phyloP scores from a whole-genome alignment of 1,284 basidiomycete genomes.

The Rhodotorula sp. region DNA sequence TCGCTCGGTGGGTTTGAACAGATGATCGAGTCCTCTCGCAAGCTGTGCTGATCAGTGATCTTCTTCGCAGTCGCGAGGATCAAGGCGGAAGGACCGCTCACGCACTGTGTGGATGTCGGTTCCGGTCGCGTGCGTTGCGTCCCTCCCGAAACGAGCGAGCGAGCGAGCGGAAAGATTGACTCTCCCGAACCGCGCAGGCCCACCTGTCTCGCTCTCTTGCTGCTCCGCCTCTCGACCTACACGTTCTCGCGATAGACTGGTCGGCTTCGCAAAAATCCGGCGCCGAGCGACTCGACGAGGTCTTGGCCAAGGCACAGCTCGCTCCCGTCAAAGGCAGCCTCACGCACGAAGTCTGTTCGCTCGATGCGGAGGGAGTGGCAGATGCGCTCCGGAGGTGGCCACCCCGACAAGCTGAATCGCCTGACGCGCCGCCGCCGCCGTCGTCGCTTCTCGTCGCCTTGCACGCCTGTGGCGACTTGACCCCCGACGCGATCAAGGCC shows the following conservation, averaged over 20 bases:
- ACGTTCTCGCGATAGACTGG: constrained; percentile 42
- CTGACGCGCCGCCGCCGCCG: neutral
- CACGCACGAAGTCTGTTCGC: constrained; percentile 29
- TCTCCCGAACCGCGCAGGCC: constrained; percentile 14
- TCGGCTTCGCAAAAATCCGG: constrained; percentile 28
- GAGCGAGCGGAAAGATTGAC: too few relatives aligned
- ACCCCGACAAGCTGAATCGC: neutral
- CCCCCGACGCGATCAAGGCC: constrained; percentile 27
- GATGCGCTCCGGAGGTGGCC: constrained; percentile 21
- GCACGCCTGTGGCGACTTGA: constrained; percentile 40
- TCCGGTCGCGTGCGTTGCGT: constrained; percentile 29
- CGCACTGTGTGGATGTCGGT: constrained; percentile 37
- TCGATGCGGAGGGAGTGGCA: constrained; percentile 26
- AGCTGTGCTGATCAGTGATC: neutral
- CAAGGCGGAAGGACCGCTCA: neutral
- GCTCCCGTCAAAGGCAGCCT: constrained; percentile 18
- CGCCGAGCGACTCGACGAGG: constrained; percentile 29
- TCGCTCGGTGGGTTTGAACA: constrained; percentile 1
- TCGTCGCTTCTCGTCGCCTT: constrained; percentile 33
- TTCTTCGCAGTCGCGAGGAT: constrained; percentile 10
- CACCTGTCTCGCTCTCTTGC: constrained; percentile 38
- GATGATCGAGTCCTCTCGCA: neutral
- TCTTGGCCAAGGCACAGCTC: constrained; percentile 4
- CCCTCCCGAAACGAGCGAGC: neutral
- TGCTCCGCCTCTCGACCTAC: constrained; percentile 23